Conservation (phyloP, 2,329 filamentous ascomycete genomes). For the Ceratocystis eucalypticola region DNA sequence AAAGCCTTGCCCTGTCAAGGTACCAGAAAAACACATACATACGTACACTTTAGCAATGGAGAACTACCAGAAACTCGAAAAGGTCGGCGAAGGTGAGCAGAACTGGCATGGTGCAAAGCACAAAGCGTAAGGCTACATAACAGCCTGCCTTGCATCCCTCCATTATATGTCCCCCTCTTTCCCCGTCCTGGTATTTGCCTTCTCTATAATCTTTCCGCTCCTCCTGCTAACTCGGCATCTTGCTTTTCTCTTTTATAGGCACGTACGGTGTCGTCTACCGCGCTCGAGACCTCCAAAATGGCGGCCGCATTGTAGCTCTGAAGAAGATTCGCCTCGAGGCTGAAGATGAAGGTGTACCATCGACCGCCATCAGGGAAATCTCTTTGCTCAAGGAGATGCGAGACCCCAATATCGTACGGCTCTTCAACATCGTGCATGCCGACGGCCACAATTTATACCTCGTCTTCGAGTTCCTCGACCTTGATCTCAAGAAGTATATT, state of each 20-base stretch:
- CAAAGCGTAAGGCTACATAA: background rate
- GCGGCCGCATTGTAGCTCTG: slow-evolving; percentile 74
- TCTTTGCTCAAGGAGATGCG: slow-evolving; percentile 90
- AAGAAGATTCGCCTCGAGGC: slow-evolving; percentile 95
- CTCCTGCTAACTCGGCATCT: slow-evolving; percentile 3
- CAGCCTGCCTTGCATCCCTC: background rate
- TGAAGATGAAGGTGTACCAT: slow-evolving; percentile 86
- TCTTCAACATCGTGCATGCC: slow-evolving; percentile 86
- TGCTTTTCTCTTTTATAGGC: slow-evolving; percentile 36
- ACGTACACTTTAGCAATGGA: slow-evolving; percentile 42
- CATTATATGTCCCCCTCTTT: background rate
- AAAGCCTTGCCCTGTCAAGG: background rate
- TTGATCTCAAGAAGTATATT: slow-evolving; percentile 94
- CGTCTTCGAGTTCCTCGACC: slow-evolving; percentile 80
- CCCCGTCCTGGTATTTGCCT: background rate
- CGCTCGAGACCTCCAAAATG: slow-evolving; percentile 69
- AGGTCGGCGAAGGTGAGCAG: slow-evolving; percentile 74
- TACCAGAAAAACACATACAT: slow-evolving; percentile 18
- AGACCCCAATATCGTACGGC: slow-evolving; percentile 75
- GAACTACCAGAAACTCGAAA: slow-evolving; percentile 93
- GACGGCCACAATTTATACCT: slow-evolving; percentile 92
- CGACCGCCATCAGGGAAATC: slow-evolving; percentile 87
- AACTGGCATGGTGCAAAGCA: background rate
- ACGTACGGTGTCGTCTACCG: slow-evolving; percentile 96
- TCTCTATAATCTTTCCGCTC: background rate